phyloP scores from a whole-genome alignment of 352 stramenopile genomes.

The Pythium rishiriense region DNA sequence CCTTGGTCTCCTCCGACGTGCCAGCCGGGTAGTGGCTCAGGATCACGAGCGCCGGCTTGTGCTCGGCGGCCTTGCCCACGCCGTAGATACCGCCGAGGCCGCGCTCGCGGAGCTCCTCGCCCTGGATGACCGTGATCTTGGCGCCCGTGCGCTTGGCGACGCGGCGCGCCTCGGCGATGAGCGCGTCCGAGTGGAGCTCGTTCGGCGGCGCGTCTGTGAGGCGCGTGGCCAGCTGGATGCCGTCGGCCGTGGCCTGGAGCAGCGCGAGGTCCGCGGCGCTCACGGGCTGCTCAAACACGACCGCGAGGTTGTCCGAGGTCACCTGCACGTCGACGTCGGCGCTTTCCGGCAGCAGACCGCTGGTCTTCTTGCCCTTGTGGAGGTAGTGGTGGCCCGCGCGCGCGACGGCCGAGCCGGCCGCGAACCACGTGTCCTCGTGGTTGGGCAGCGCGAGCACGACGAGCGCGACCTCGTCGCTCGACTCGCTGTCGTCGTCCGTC shows the following conservation, averaged over 20 bases:
- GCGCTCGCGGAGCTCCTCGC: slow-evolving; percentile 86
- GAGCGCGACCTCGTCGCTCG: slow-evolving; percentile 40
- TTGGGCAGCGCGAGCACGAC: slow-evolving; percentile 58
- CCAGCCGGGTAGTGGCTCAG: slow-evolving; percentile 77
- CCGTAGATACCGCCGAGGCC: slow-evolving; percentile 93
- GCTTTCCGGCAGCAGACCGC: slow-evolving; percentile 32
- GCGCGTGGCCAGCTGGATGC: slow-evolving; percentile 81
- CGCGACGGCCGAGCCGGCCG: slow-evolving; percentile 54
- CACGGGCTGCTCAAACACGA: slow-evolving; percentile 53
- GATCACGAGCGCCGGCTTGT: slow-evolving; percentile 91
- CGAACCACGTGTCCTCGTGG: slow-evolving; percentile 57
- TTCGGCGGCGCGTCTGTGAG: slow-evolving; percentile 91
- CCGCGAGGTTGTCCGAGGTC: slow-evolving; percentile 42
- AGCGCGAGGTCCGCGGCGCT: slow-evolving; percentile 32
- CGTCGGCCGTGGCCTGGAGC: slow-evolving; percentile 67
- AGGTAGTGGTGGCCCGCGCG: slow-evolving; percentile 48
- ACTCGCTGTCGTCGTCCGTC: slow-evolving; percentile 16
- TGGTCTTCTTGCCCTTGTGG: slow-evolving; percentile 48
- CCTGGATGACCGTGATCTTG: slow-evolving; percentile 81
- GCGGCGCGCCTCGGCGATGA: slow-evolving; percentile 78
- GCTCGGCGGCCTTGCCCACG: slow-evolving; percentile 88
- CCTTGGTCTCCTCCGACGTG: slow-evolving; percentile 33
- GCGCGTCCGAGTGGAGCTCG: slow-evolving; percentile 89
- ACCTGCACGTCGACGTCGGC: slow-evolving; percentile 27
- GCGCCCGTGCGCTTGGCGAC: slow-evolving; percentile 64